Conservation (phyloP, 2,329 filamentous ascomycete genomes). For the Aspergillus fischeri region DNA sequence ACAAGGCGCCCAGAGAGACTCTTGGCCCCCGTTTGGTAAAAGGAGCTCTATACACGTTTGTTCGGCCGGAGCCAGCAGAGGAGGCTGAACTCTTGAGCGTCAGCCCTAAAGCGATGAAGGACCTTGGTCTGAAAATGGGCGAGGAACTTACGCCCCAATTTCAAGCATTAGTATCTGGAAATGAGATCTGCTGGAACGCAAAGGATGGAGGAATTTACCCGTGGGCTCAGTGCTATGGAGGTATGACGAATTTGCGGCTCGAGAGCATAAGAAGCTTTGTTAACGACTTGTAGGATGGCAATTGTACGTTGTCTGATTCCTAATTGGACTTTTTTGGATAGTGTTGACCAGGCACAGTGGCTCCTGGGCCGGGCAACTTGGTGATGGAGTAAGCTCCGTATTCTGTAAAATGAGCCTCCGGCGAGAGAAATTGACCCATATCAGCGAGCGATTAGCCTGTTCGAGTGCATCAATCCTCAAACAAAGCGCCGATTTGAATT, state of each 20-base stretch:
- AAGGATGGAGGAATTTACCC: slow-evolving; percentile 80
- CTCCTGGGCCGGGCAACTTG: slow-evolving; percentile 91
- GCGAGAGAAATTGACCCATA: slow-evolving; percentile 2
- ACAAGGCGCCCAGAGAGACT: slow-evolving; percentile 70
- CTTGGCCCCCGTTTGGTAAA: slow-evolving; percentile 80
- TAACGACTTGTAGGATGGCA: slow-evolving; percentile 41
- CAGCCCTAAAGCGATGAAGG: slow-evolving; percentile 71
- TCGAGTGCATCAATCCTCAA: slow-evolving; percentile 74
- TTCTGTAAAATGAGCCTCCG: neutral
- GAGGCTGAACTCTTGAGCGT: slow-evolving; percentile 77
- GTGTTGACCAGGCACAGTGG: slow-evolving; percentile 53
- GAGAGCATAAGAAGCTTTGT: slow-evolving; percentile 1
- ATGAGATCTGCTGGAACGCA: slow-evolving; percentile 72
- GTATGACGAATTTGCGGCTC: slow-evolving; percentile 52
- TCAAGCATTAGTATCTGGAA: slow-evolving; percentile 72
- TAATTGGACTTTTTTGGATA: neutral
- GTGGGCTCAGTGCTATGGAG: slow-evolving; percentile 98
- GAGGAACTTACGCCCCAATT: slow-evolving; percentile 73
- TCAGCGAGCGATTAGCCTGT: slow-evolving; percentile 79
- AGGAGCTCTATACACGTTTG: slow-evolving; percentile 82
- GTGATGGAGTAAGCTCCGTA: slow-evolving; percentile 61
- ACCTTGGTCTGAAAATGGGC: slow-evolving; percentile 68
- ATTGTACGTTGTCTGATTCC: slow-evolving; percentile 38
- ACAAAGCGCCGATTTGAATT: slow-evolving; percentile 78
- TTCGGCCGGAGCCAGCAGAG: slow-evolving; percentile 70